Conservation (phyloP, 164 flowering plant genomes). For the Cinnamomum micranthum region DNA sequence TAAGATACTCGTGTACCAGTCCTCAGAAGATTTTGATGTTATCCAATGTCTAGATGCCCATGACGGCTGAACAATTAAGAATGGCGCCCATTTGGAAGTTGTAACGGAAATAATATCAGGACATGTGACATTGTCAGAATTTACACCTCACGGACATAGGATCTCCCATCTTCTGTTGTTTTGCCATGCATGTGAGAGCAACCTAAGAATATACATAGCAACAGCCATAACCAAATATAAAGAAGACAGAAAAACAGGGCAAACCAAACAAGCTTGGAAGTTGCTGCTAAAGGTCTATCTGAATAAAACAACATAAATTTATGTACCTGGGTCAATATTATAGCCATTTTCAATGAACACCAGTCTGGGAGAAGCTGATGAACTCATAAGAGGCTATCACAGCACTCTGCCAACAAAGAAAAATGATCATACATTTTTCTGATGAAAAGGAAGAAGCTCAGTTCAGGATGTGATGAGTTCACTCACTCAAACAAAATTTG, state of each 20-base stretch:
- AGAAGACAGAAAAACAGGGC: background rate
- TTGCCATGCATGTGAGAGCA: conserved; percentile 95
- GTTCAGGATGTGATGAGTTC: background rate
- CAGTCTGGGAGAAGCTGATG: conserved; percentile 94
- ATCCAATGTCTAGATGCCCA: too few relatives aligned
- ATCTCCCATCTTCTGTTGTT: conserved; percentile 90
- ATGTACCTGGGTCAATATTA: conserved; percentile 69
- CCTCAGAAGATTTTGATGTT: too few relatives aligned
- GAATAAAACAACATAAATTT: background rate
- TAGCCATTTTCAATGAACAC: conserved; percentile 93
- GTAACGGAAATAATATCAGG: conserved; percentile 71
- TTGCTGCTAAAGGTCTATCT: background rate
- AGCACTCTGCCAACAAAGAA: conserved; percentile 51
- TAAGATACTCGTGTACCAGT: too few relatives aligned
- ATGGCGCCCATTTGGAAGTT: conserved; percentile 79
- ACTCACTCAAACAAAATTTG: conserved; percentile 74
- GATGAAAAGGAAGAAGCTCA: background rate
- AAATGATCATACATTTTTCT: background rate
- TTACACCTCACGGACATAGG: conserved; percentile 49
- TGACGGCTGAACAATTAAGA: conserved; percentile 71
- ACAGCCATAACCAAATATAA: background rate
- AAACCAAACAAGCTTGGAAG: background rate
- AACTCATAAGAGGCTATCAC: conserved; percentile 74
- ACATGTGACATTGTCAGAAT: conserved; percentile 70
- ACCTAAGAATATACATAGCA: conserved; percentile 44